A percentile compares a stretch with the other conserved stretches of the same genome.
phyloP scores from a whole-genome alignment of 768 basidiomycete species.

The Amanita rubescens region DNA sequence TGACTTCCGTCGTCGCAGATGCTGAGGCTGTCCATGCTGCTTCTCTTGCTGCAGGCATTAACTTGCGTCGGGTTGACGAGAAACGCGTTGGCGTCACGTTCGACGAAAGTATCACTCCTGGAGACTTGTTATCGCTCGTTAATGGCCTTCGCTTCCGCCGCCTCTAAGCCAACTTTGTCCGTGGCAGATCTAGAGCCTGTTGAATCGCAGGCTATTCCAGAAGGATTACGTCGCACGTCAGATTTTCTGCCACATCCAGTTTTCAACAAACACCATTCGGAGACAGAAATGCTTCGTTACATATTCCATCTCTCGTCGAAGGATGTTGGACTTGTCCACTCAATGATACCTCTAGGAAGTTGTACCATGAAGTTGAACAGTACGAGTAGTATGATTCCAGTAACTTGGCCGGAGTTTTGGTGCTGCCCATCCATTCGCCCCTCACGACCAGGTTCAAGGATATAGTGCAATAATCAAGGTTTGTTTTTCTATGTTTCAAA shows the following conservation, averaged over 20 bases:
- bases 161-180: conserved; percentile 39
- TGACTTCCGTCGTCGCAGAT: conserved; percentile 48
- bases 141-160: conserved; percentile 74
- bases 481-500: conserved; percentile 2
- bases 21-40: conserved; percentile 61
- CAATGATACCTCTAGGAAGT: conserved; percentile 94
- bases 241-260: conserved; percentile 79
- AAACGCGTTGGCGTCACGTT: conserved; percentile 80
- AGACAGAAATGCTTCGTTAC: conserved; percentile 98
- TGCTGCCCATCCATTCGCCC: conserved; percentile 88
- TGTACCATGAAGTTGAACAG: conserved; percentile 99
- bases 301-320: conserved; percentile 91
- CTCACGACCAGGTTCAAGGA: conserved; percentile 81
- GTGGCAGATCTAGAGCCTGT: conserved; percentile 42
- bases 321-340: conserved; percentile 90
- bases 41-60: conserved; percentile 63
- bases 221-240: conserved; percentile 50
- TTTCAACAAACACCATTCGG: conserved; percentile 95
- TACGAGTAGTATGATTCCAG: conserved; percentile 94
- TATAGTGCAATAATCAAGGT: conserved; percentile 80
- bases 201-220: conserved; percentile 41
- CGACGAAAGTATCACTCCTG: conserved; percentile 80
- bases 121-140: conserved; percentile 69
- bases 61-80: conserved; percentile 73
- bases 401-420: conserved; percentile 94